phyloP scores from a whole-genome alignment of 208 protist species.

The Leishmania arabica region DNA sequence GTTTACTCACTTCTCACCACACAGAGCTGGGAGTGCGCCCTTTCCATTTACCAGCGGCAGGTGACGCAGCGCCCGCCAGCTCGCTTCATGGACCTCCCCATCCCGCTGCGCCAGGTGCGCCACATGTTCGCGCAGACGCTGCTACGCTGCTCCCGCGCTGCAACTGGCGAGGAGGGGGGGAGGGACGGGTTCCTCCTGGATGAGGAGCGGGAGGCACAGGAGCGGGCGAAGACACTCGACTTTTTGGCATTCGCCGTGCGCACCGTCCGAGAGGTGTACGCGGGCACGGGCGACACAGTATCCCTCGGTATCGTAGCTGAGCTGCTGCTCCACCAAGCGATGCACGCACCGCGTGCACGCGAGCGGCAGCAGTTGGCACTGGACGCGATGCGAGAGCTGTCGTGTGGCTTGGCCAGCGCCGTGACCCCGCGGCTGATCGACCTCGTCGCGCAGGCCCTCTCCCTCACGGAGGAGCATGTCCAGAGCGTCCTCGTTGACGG shows the following conservation, averaged over 20 bases:
- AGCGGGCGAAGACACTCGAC: conserved; percentile 11
- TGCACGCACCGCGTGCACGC: background rate
- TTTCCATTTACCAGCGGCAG: conserved; percentile 46
- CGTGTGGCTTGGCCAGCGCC: conserved; percentile 27
- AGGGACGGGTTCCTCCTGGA: conserved; percentile 43
- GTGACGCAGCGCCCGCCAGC: conserved; percentile 35
- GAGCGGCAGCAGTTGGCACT: conserved; percentile 41
- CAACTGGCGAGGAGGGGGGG: background rate
- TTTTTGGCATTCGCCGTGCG: conserved; percentile 22
- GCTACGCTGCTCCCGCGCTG: conserved; percentile 31
- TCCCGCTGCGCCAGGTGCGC: conserved; percentile 61
- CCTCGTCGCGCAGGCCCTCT: conserved; percentile 35
- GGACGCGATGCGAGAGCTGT: conserved; percentile 55
- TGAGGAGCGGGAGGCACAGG: conserved; percentile 42
- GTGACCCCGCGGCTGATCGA: conserved; percentile 38
- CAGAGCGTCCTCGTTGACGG: conserved; percentile 50
- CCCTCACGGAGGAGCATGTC: conserved; percentile 58
- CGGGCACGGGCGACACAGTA: conserved; percentile 18
- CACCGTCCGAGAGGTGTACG: conserved; percentile 28
- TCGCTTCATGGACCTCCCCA: conserved; percentile 53
- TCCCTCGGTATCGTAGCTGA: conserved; percentile 38
- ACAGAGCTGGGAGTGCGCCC: conserved; percentile 37
- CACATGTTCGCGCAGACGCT: conserved; percentile 46
- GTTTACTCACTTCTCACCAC: conserved; percentile 60
- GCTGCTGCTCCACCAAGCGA: conserved; percentile 47